Base-by-base conservation (phyloP, 352 stramenopile genomes). In the Pythium coloratum region DNA sequence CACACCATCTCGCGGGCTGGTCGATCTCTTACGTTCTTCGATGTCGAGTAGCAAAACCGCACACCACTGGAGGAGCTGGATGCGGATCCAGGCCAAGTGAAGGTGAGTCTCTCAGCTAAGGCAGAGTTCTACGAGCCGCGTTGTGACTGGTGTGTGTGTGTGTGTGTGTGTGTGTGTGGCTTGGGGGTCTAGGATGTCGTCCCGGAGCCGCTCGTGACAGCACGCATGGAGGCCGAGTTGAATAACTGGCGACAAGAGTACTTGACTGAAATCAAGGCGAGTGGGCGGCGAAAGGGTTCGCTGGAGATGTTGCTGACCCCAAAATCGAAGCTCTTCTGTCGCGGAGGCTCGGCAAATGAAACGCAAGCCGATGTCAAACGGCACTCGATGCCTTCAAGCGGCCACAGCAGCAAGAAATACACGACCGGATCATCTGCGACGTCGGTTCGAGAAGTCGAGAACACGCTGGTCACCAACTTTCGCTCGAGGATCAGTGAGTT, bases 31-130 rank as follows among this genome's bases (percentile, higher is more conserved):
- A 20, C 18, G 10, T 12, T 50, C 59, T 10, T 8, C n/a, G 20
- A 10, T 33, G 6, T 51, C 3, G 56, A 51, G 2, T 20, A 91
- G 83, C 78, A 89, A 83, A 89, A 86, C 28, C 82, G 73, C 6
- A 92, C 81, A 26, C 80, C 84, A 6, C 65, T 92, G 0, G 81
- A 90, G 59, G 84, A 89, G 54, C 69, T 90, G 12, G 76, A 92
- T 60, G 64, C 70, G 0, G 58, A 64, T 13, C 56, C 71, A 2
- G 59, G 57, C 42, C 61, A 63, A n/a, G 62, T 71, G 40, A 77
- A 69, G 62, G 82, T 91, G 46, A 26, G 47, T 46, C 33, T 13
- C 30, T 13, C 30, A 24, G 26, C n/a, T 34, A 5, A 20, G 28
- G 53, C 46, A 33, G 12, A n/a, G 18, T 7, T 18, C 26, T 8